phyloP scores from a whole-genome alignment of 2,329 filamentous ascomycete genomes.

The Sarocladiaceae sp. region DNA sequence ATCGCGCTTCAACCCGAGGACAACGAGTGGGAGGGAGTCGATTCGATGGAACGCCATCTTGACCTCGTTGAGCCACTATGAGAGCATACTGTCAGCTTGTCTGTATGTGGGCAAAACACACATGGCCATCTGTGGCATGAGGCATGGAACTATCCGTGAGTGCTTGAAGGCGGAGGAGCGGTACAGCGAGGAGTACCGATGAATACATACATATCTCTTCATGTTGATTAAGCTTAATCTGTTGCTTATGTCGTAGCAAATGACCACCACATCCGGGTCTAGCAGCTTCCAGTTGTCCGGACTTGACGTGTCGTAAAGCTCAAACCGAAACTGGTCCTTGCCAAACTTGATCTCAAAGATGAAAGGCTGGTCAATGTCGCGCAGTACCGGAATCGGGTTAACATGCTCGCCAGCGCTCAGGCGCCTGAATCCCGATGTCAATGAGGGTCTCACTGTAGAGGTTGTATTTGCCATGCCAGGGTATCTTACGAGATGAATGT shows the following conservation, averaged over 20 bases:
- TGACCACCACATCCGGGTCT: slow-evolving; percentile 51
- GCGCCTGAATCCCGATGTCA: slow-evolving; percentile 27
- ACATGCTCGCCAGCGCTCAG: slow-evolving; percentile 43
- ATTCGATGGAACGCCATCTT: slow-evolving; percentile 42
- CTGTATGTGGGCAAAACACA: background rate
- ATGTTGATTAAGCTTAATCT: slow-evolving; percentile 55
- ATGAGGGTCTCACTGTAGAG: background rate
- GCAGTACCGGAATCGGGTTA: slow-evolving; percentile 44
- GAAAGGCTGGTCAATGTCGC: slow-evolving; percentile 58
- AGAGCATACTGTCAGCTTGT: background rate
- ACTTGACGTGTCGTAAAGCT: slow-evolving; percentile 56
- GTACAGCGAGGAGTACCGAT: background rate
- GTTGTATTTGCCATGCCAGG: too few relatives aligned
- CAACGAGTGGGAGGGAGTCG: slow-evolving; percentile 48
- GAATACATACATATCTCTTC: slow-evolving; percentile 46
- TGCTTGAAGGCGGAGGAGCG: background rate
- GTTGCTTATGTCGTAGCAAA: slow-evolving; percentile 60
- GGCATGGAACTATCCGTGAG: too few relatives aligned
- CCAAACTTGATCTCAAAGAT: slow-evolving; percentile 48
- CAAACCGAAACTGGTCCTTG: slow-evolving; percentile 42
- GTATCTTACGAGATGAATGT: slow-evolving; percentile 55
- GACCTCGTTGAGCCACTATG: slow-evolving; percentile 55
- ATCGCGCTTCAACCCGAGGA: slow-evolving; percentile 59
- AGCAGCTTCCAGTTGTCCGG: slow-evolving; percentile 57
- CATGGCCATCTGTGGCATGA: too few relatives aligned